Evolutionary conservation across 2,329 filamentous ascomycete genomes (phyloP).

Genomic region (Ophiocordyceps camponoti-leonardi): DNA sequence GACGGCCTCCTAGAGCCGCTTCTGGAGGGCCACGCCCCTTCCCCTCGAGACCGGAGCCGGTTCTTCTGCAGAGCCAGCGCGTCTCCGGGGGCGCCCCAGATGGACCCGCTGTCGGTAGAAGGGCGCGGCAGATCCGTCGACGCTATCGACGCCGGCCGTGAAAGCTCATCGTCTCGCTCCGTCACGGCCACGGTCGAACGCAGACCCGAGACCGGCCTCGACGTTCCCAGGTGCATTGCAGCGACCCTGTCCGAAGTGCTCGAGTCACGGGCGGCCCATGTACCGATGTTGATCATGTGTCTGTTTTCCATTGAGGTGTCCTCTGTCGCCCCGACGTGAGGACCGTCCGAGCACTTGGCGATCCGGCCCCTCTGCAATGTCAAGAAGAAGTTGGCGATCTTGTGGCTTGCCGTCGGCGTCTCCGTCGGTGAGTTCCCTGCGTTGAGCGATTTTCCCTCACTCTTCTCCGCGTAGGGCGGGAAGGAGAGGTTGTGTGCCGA

Average conservation of each 20-base stretch:
- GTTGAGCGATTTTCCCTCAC: constrained; percentile 25
- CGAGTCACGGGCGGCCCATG: constrained; percentile 40
- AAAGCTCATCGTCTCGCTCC: constrained; percentile 39
- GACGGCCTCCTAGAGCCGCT: constrained; percentile 69
- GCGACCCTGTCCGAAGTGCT: constrained; percentile 22
- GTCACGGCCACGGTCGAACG: constrained; percentile 26
- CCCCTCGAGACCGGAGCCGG: constrained; percentile 49
- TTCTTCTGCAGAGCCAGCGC: constrained; percentile 30
- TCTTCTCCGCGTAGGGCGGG: constrained; percentile 27
- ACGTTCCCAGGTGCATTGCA: constrained; percentile 11
- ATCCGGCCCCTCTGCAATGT: constrained; percentile 43
- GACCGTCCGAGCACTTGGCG: constrained; percentile 41
- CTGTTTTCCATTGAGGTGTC: constrained; percentile 34
- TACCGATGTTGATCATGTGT: constrained; percentile 40
- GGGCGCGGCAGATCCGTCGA: constrained; percentile 58
- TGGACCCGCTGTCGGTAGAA: constrained; percentile 61
- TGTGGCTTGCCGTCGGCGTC: constrained; percentile 13
- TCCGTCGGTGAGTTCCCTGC: constrained; percentile 21
- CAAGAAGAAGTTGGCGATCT: constrained; percentile 37
- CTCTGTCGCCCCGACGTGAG: constrained; percentile 44
- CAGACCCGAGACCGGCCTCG: constrained; percentile 21
- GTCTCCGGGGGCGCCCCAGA: constrained; percentile 45
- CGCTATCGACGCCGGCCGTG: constrained; percentile 51
- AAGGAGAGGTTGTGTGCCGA: constrained; percentile 42
- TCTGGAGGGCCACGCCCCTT: constrained; percentile 35